Base-by-base conservation (phyloP, 2,329 filamentous ascomycete genomes). In the Fusarium sp. region DNA sequence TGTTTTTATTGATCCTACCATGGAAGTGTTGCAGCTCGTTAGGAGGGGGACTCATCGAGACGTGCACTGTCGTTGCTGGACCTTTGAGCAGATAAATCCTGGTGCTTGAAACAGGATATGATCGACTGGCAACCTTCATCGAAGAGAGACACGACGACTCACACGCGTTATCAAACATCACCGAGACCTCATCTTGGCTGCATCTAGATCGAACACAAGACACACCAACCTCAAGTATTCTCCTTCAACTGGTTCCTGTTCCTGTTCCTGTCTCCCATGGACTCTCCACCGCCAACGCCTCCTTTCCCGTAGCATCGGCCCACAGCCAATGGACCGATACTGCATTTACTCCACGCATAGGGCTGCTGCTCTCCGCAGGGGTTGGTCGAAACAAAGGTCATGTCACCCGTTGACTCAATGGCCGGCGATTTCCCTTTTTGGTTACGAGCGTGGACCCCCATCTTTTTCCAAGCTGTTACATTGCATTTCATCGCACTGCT, bases 291-390 rank as follows among this genome's bases (percentile, higher is more conserved):
- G 15, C 44, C 52, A 69, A 51, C 49, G 65, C 55, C 56, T 68
- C 65, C 41, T 62, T 73, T 66, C 33, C 63, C 42, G 24, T 66
- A 52, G 35, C 39, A 63, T 72, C 60, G 69, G 68, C 61, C 64
- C 58, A 54, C 59, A 57, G 42, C 72, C 77, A 78, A 78, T 78
- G 42, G 67, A 69, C 63, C 41, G 38, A 39, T 54, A 55, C 39
- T 56, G 66, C 64, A 58, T 67, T 67, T 55, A 65, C 77, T 79
- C 77, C 77, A 79, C 77, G 76, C 63, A 61, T 79, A 79, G 77
- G 77, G 77, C 77, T 79, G 77, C 63, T 77, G 66, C 55, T 68
- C 49, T 61, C 63, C 54, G 56, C 66, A 72, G 69, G 74, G 74
- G 70, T 57, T 69, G 61, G 63, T 41, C 42, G 60, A 69, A 66